Conservation (phyloP, 306 rosid genomes). For the Rosa lucieae region DNA sequence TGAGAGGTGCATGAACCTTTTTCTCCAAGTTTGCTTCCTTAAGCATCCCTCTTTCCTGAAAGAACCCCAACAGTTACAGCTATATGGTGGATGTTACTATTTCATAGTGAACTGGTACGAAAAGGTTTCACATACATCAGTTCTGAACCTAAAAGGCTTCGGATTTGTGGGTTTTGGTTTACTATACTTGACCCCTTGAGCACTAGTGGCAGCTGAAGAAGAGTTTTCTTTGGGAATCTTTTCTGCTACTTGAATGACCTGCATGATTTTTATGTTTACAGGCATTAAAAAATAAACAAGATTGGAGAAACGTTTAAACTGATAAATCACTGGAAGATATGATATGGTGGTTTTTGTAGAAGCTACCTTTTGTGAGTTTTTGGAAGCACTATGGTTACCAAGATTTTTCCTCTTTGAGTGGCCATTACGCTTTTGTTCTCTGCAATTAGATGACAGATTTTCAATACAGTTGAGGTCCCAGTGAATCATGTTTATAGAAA, state of each 20-base stretch:
- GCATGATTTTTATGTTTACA: constrained; percentile 20
- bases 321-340: not conserved
- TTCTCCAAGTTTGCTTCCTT: constrained; percentile 85
- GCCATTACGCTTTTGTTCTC: constrained; percentile 28
- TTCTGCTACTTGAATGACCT: constrained; percentile 29
- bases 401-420: constrained; percentile 26
- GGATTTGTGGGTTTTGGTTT: constrained; percentile 86
- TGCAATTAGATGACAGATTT: constrained; percentile 29
- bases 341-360: not conserved
- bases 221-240: constrained; percentile 49
- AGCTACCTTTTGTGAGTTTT: constrained; percentile 51
- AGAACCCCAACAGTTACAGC: constrained; percentile 19
- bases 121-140: constrained; percentile 65
- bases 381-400: constrained; percentile 48
- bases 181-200: constrained; percentile 64
- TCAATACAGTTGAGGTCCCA: constrained; percentile 4
- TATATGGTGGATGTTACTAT: not conserved
- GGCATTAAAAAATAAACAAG: not conserved
- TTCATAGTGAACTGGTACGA: constrained; percentile 13
- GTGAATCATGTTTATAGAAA: constrained; percentile 8
- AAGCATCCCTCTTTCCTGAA: constrained; percentile 87
- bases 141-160: constrained; percentile 91
- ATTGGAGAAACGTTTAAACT: not conserved
- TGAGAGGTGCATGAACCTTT: constrained; percentile 45
- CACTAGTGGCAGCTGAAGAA: constrained; percentile 25